Base-by-base conservation (phyloP, 148 eudicot genomes). In the Pouteria glomerata region DNA sequence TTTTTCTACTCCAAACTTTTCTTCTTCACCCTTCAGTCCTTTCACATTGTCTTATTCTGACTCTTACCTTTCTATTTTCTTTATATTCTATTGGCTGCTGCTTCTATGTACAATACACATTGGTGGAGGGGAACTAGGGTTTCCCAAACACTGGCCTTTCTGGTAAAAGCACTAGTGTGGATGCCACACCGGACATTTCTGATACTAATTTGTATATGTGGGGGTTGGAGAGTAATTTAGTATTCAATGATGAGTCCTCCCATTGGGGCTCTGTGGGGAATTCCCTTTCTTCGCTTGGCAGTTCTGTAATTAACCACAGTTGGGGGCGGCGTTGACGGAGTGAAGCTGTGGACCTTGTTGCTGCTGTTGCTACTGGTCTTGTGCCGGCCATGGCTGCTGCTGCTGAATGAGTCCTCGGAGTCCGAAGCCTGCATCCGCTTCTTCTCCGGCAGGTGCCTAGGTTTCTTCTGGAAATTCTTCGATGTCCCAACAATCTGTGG, bases 201-300 rank as follows among this genome's bases (percentile, higher is more conserved):
- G 16, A 2, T 56, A 31, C 56, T 71, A 68, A 12, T 34, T 15
- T 50, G 57, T 80, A 24, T 61, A 51, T 33, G 4, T 3, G 73
- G 69, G 70, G 74, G 26, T 10, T 13, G 14, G 27, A 29, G 59
- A 58, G 68, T 72, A 52, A 67, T 55, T 80, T 75, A 85, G 69
- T 80, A 85, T 62, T 89, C 90, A 75, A 89, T 79, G 31, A 77
- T 52, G 6, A 86, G 76, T 26, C 87, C 88, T 55, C 82, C 89
- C 69, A 81, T 82, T 77, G 98, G 98, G 73, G 98, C 95, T 82
- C 98, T 89, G 73, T 91, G 98, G 52, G 98, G 98, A 68, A 89
- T 93, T 18, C 98, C 98, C 90, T 93, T 93, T 66, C 98, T 90
- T 63, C 98, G 64, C 80, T 93, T 90, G 79, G 86, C 83, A 2